phyloP scores from a whole-genome alignment of 2,329 filamentous ascomycete genomes.

The Pseudocercospora fijiensis region DNA sequence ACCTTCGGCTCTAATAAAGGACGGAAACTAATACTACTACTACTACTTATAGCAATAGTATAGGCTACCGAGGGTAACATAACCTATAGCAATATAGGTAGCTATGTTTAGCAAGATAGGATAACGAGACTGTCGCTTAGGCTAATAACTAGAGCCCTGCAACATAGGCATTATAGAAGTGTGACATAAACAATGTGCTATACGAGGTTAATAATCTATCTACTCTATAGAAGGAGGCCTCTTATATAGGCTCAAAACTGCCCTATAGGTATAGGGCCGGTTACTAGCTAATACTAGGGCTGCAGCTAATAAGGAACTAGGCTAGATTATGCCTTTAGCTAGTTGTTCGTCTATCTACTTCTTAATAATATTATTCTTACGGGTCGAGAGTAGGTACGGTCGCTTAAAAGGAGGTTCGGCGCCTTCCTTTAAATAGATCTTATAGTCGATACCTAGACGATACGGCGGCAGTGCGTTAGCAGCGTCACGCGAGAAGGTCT shows the following conservation, averaged over 20 bases:
- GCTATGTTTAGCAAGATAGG: too few relatives aligned
- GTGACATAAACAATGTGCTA: too few relatives aligned
- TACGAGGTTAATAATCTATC: too few relatives aligned
- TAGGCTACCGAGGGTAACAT: too few relatives aligned
- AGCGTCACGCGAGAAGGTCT: not conserved
- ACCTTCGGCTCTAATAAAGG: too few relatives aligned
- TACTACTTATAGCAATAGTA: too few relatives aligned
- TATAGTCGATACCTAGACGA: conserved; percentile 3
- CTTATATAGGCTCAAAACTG: conserved; percentile 30
- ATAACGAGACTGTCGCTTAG: too few relatives aligned
- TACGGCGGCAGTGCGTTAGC: not conserved
- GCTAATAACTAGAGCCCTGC: too few relatives aligned
- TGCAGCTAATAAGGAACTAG: not conserved
- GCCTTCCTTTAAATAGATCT: conserved; percentile 9
- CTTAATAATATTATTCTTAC: conserved; percentile 14
- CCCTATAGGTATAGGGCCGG: conserved; percentile 5
- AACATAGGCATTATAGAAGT: too few relatives aligned
- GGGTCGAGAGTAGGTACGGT: conserved; percentile 1
- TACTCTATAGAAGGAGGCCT: too few relatives aligned
- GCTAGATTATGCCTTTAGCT: conserved; percentile 8
- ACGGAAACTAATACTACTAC: too few relatives aligned
- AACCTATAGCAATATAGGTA: too few relatives aligned
- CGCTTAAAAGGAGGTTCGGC: not conserved
- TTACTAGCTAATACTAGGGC: conserved; percentile 10
- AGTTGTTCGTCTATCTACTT: conserved; percentile 17